Evolutionary conservation across 2,329 filamentous ascomycete species (phyloP).

Genomic region (Phialophora chinensis): DNA sequence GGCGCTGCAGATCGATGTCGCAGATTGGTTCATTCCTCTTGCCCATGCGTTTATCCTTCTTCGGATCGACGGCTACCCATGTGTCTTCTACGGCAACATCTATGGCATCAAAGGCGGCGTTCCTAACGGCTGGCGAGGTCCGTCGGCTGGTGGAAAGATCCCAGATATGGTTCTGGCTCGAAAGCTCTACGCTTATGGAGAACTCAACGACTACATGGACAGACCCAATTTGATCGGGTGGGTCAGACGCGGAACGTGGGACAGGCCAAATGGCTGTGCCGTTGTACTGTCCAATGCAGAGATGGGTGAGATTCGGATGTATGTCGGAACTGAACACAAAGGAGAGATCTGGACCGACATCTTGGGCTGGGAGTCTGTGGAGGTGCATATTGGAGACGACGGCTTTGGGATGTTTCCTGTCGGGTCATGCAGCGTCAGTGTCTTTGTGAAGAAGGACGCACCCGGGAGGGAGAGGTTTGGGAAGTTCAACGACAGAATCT

Average conservation of each 20-base stretch:
- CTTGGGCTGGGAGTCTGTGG: slow-evolving; percentile 57
- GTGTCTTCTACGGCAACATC: slow-evolving; percentile 68
- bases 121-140: slow-evolving; percentile 53
- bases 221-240: slow-evolving; percentile 63
- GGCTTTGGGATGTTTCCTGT: slow-evolving; percentile 62
- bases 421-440: slow-evolving; percentile 55
- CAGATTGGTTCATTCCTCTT: slow-evolving; percentile 68
- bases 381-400: slow-evolving; percentile 61
- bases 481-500: slow-evolving; percentile 42
- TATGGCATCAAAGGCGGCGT: slow-evolving; percentile 60
- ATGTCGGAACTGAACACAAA: slow-evolving; percentile 60
- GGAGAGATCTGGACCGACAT: slow-evolving; percentile 67
- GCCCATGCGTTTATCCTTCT: slow-evolving; percentile 71
- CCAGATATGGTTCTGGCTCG: slow-evolving; percentile 63
- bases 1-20: slow-evolving; percentile 56
- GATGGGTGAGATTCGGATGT: slow-evolving; percentile 59
- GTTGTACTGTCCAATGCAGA: slow-evolving; percentile 59
- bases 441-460: slow-evolving; percentile 63
- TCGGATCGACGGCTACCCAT: slow-evolving; percentile 63
- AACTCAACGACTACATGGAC: slow-evolving; percentile 65
- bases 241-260: slow-evolving; percentile 58
- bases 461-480: slow-evolving; percentile 53
- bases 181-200: slow-evolving; percentile 66
- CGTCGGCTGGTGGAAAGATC: slow-evolving; percentile 58
- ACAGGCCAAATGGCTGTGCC: slow-evolving; percentile 54